These are phyloP conservation scores for Hansfordia pulvinata DNA, from an alignment of 2,329 filamentous ascomycete genomes.

Conservation along the genomic window DNA sequence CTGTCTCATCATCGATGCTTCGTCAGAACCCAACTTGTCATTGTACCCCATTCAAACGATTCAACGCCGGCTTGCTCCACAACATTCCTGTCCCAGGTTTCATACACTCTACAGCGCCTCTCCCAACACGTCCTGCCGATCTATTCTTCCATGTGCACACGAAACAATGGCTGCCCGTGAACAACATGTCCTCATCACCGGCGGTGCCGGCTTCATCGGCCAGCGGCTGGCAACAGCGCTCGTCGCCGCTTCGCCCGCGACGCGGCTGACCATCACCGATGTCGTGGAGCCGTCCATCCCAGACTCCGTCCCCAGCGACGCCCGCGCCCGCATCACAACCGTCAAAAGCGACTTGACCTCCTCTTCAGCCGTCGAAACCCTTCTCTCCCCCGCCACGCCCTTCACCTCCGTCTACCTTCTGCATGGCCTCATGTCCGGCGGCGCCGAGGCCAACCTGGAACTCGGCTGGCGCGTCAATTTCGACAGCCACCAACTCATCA, in stretches of 20 bases:
- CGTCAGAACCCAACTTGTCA: no score
- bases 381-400: conserved; percentile 16
- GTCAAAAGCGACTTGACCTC: conserved; percentile 20
- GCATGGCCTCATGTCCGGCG: conserved; percentile 51
- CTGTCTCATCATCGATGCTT: no score
- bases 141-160: no score
- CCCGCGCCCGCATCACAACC: conserved; percentile 7
- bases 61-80: no score
- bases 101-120: no score
- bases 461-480: conserved; percentile 42
- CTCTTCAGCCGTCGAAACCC: conserved; percentile 11
- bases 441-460: conserved; percentile 44
- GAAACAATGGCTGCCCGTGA: no score
- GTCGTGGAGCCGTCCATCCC: conserved; percentile 38
- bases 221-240: conserved; percentile 44
- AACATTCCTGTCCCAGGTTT: no score
- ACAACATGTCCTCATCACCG: conserved; percentile 55
- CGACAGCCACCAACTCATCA: conserved; percentile 37
- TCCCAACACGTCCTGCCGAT: no score
- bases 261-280: conserved; percentile 41
- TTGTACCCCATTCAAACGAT: no score
- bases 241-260: conserved; percentile 22
- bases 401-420: conserved; percentile 40
- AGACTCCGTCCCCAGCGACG: conserved; percentile 15
- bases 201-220: conserved; percentile 50